Evolutionary conservation across 306 rosid species (phyloP).

Genomic region (Cicer arietinum): DNA sequence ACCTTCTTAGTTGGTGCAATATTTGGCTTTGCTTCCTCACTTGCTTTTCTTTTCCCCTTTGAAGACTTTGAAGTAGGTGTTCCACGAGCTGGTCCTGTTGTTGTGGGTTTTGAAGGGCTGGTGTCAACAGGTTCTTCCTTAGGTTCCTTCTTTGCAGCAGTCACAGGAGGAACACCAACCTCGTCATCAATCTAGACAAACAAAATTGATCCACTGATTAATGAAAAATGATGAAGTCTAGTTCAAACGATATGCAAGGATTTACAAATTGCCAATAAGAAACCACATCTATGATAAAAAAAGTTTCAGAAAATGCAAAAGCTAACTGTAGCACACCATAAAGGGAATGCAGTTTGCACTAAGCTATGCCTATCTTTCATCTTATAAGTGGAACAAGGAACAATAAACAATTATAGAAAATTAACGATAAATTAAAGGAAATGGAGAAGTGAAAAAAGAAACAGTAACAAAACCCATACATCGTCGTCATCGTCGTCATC

Average conservation of each 20-base stretch:
- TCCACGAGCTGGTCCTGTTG: conserved; percentile 70
- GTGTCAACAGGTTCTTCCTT: conserved; percentile 86
- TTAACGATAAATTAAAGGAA: conserved; percentile 29
- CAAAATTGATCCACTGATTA: conserved; percentile 34
- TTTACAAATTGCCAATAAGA: conserved; percentile 32
- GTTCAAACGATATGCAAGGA: conserved; percentile 17
- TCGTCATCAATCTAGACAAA: conserved; percentile 80
- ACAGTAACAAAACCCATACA: conserved; percentile 48
- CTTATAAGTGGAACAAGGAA: conserved; percentile 22
- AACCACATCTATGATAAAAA: conserved; percentile 18
- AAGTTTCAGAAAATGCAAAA: conserved; percentile 37
- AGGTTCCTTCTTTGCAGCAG: conserved; percentile 75
- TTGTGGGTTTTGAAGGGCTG: conserved; percentile 71
- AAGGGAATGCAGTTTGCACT: conserved; percentile 20
- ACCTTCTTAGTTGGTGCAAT: conserved; percentile 82
- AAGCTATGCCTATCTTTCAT: conserved; percentile 31
- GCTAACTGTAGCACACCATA: conserved; percentile 13
- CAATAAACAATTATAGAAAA: background rate
- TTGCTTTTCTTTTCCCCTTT: conserved; percentile 84
- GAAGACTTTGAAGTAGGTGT: conserved; percentile 69
- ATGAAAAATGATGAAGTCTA: conserved; percentile 20
- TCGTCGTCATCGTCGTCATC: conserved; percentile 81
- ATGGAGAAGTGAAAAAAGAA: conserved; percentile 24
- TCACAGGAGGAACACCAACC: conserved; percentile 52
- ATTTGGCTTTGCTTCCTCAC: conserved; percentile 73